Evolutionary conservation across 768 basidiomycete species (phyloP).

Genomic region (Sutorius australiensis): DNA sequence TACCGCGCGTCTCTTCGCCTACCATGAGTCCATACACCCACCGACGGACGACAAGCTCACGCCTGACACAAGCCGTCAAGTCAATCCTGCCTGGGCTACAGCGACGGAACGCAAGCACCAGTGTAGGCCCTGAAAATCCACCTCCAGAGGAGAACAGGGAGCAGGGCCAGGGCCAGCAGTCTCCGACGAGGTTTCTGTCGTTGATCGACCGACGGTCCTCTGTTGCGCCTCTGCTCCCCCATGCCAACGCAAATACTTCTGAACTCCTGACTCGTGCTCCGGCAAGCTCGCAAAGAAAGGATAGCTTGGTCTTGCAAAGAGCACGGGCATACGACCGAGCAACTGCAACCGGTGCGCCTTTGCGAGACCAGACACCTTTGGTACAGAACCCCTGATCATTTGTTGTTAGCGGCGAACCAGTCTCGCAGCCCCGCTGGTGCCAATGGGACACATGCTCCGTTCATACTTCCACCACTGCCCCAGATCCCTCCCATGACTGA

Average conservation of each 20-base stretch:
- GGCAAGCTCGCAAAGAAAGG: constrained; percentile 8
- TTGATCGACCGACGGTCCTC: constrained; percentile 13
- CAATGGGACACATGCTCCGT: constrained; percentile 23
- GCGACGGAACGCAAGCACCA: constrained; percentile 10
- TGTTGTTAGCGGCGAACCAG: neutral
- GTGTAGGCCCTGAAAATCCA: neutral
- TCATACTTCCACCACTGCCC: constrained; percentile 38
- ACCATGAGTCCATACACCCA: constrained; percentile 8
- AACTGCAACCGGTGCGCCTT: constrained; percentile 17
- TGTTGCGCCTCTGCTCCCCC: neutral
- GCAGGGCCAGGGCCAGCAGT: constrained; percentile 4
- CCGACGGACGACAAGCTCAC: constrained; percentile 17
- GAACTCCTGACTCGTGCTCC: constrained; percentile 11
- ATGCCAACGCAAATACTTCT: neutral
- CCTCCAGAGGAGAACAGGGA: constrained; percentile 9
- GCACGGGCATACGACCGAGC: constrained; percentile 27
- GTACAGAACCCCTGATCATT: neutral
- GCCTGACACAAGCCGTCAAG: constrained; percentile 20
- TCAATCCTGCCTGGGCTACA: constrained; percentile 25
- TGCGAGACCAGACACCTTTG: neutral
- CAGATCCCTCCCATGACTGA: constrained; percentile 28
- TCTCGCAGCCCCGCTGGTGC: neutral
- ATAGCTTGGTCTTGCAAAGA: constrained; percentile 31
- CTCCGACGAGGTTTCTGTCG: constrained; percentile 11
- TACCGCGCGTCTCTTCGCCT: constrained; percentile 11